phyloP scores from a whole-genome alignment of 225 moss, liverwort and hornwort species.

The Thuidium tamariscinum region DNA sequence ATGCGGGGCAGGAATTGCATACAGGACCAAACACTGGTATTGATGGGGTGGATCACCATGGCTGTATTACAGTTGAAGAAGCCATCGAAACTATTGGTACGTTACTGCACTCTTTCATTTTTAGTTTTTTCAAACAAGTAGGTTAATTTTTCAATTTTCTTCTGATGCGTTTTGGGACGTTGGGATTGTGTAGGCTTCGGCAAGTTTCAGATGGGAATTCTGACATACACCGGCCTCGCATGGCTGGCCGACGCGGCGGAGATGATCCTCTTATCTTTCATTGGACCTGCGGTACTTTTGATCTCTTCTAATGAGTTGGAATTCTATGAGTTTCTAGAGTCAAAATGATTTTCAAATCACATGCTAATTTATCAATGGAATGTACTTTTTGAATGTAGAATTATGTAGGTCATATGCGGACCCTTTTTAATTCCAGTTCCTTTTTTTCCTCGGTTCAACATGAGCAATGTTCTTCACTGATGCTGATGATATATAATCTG shows the following conservation, averaged over 20 bases:
- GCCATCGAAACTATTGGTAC: conserved; percentile 51
- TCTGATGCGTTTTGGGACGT: not conserved
- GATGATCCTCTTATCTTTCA: conserved; percentile 96
- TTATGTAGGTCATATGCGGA: not conserved
- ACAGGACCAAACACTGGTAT: not conserved
- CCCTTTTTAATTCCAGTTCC: not conserved
- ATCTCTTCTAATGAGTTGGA: not conserved
- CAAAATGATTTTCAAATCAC: not conserved
- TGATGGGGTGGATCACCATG: not conserved
- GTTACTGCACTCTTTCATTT: not conserved
- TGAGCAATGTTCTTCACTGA: not conserved
- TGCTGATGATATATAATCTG: not conserved
- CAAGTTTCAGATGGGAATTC: conserved; percentile 69
- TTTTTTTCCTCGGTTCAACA: not conserved
- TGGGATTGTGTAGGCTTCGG: conserved; percentile 62
- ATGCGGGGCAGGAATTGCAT: conserved; percentile 9
- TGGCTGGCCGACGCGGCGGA: conserved; percentile 97
- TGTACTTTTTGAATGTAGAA: not conserved
- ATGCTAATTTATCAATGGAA: not conserved
- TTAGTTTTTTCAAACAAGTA: not conserved
- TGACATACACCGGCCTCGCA: conserved; percentile 76
- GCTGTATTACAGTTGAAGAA: conserved; percentile 45
- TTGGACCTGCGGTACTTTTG: conserved; percentile 73
- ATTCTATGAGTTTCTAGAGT: not conserved
- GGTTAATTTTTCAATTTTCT: not conserved